Conservation (phyloP, 176 grass and related monocot species). For the Eleusine indica region DNA sequence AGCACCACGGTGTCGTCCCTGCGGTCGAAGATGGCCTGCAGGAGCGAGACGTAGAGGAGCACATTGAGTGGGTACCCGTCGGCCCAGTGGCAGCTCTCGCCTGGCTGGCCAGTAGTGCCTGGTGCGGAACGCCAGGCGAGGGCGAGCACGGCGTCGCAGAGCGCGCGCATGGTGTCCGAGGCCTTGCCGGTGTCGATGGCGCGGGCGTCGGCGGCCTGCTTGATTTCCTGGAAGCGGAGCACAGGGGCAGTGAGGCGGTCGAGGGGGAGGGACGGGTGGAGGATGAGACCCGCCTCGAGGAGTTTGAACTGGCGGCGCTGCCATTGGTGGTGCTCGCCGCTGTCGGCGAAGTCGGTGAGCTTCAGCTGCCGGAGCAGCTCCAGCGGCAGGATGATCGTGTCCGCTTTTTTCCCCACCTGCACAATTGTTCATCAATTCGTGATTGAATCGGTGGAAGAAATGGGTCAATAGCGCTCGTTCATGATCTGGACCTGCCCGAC, state of each 20-base stretch:
- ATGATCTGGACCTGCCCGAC: slow-evolving; percentile 61
- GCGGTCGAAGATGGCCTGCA: slow-evolving; percentile 71
- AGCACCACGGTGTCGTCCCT: slow-evolving; percentile 76
- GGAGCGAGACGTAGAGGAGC: slow-evolving; percentile 78
- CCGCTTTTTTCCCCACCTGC: slow-evolving; percentile 62
- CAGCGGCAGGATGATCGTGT: slow-evolving; percentile 79
- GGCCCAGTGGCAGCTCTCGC: slow-evolving; percentile 77
- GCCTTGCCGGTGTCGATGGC: slow-evolving; percentile 87
- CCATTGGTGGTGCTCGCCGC: slow-evolving; percentile 83
- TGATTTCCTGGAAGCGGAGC: slow-evolving; percentile 55
- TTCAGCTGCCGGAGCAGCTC: slow-evolving; percentile 95
- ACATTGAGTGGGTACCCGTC: slow-evolving; percentile 84
- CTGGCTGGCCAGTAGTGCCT: background rate
- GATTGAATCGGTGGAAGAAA: no score
- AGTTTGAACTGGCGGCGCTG: slow-evolving; percentile 79
- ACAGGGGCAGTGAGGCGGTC: slow-evolving; percentile 49
- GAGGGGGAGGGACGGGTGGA: slow-evolving; percentile 50
- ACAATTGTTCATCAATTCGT: no score
- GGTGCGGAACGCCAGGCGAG: slow-evolving; percentile 57
- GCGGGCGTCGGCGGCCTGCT: slow-evolving; percentile 41
- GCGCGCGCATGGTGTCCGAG: slow-evolving; percentile 61
- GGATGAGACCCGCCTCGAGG: slow-evolving; percentile 70
- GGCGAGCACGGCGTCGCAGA: slow-evolving; percentile 63
- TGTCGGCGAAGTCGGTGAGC: slow-evolving; percentile 66
- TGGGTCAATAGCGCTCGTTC: no score